Percentiles rank a stretch among this genome's conserved stretches.
Conservation (phyloP, 495 filamentous ascomycete genomes). For the Letharia lupina region DNA sequence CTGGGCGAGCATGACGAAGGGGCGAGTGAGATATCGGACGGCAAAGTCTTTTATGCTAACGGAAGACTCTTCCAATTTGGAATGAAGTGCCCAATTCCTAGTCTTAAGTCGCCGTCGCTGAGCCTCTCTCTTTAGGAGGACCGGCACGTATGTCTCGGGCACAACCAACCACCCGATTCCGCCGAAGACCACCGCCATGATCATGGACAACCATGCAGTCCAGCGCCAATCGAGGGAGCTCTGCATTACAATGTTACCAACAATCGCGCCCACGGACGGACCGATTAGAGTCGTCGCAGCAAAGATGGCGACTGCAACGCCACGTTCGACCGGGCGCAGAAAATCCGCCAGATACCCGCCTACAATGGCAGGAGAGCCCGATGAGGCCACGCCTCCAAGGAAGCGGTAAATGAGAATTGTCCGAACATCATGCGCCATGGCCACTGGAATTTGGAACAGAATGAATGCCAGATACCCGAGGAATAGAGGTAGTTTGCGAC, state of each 20-base stretch:
- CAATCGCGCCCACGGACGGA: conserved; percentile 45
- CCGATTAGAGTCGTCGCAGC: conserved; percentile 42
- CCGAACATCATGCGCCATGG: conserved; percentile 41
- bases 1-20: too few species aligned
- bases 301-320: conserved; percentile 49
- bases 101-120: conserved; percentile 40
- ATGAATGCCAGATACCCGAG: conserved; percentile 41
- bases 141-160: conserved; percentile 46
- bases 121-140: conserved; percentile 44
- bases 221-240: conserved; percentile 47
- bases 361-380: conserved; percentile 49
- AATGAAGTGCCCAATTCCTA: conserved; percentile 46
- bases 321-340: conserved; percentile 47
- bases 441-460: conserved; percentile 47
- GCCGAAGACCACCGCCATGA: conserved; percentile 39
- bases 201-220: conserved; percentile 47
- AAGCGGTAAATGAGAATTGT: conserved; percentile 48
- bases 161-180: conserved; percentile 35
- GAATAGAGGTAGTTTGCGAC: conserved; percentile 48
- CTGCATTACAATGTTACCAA: conserved; percentile 43
- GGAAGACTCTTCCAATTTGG: conserved; percentile 39
- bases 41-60: conserved; percentile 30
- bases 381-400: conserved; percentile 44
- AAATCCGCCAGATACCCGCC: conserved; percentile 55
- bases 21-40: conserved; percentile 26